These are phyloP conservation scores for Fusarium metavorans DNA, from an alignment of 2,329 filamentous ascomycete genomes.

Conservation along the genomic window DNA sequence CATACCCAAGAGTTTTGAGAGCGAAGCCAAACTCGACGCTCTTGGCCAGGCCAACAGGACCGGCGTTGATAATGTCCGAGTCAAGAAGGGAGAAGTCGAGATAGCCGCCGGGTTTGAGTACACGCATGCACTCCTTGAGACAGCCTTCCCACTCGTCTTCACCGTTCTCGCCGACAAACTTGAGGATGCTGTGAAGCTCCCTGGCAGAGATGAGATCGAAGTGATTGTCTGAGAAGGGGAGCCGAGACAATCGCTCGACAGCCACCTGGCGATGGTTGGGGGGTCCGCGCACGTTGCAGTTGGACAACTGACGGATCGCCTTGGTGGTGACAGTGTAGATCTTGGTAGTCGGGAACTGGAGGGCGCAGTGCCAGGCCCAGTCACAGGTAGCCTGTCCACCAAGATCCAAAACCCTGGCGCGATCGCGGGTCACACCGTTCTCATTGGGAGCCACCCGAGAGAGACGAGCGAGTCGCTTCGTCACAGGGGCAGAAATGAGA, in stretches of 20 bases:
- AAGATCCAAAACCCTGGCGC: constrained; percentile 83
- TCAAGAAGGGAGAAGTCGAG: constrained; percentile 93
- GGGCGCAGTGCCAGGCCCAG: constrained; percentile 95
- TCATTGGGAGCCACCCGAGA: constrained; percentile 61
- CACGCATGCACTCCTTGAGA: constrained; percentile 86
- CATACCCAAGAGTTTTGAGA: constrained; percentile 90
- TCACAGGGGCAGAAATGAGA: constrained; percentile 72
- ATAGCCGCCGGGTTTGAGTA: constrained; percentile 92
- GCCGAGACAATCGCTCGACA: constrained; percentile 79
- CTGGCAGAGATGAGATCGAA: constrained; percentile 95
- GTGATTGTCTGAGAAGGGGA: constrained; percentile 87
- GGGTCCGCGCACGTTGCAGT: constrained; percentile 83
- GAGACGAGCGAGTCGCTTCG: constrained; percentile 69
- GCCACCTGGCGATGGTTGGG: constrained; percentile 87
- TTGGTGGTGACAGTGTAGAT: constrained; percentile 90
- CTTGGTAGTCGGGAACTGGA: constrained; percentile 85
- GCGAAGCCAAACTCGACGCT: constrained; percentile 93
- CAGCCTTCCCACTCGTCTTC: constrained; percentile 91
- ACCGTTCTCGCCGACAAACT: constrained; percentile 74
- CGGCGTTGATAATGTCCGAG: constrained; percentile 88
- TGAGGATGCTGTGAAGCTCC: constrained; percentile 86
- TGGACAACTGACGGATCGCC: constrained; percentile 75
- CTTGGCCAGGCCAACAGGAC: constrained; percentile 82
- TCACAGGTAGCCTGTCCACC: constrained; percentile 87
- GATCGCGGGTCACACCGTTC: constrained; percentile 60